A percentile compares a stretch with the other conserved stretches of the same genome.
phyloP scores from a whole-genome alignment of 2,329 filamentous ascomycete genomes.

The Epichloe typhina region DNA sequence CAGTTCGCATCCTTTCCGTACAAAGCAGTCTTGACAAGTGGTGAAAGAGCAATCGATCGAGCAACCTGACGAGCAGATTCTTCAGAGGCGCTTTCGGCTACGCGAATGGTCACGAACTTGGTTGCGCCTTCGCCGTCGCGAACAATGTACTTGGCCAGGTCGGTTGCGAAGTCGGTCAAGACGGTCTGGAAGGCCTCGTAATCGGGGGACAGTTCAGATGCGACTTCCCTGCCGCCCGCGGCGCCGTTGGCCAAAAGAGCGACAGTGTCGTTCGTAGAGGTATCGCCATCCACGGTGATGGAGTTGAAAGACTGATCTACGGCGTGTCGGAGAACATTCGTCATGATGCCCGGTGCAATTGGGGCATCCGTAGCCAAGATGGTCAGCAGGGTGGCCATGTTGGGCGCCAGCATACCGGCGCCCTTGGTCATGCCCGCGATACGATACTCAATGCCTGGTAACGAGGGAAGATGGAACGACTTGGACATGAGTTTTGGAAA shows the following conservation, averaged over 20 bases:
- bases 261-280: slow-evolving; percentile 92
- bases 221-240: slow-evolving; percentile 57
- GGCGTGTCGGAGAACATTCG: slow-evolving; percentile 56
- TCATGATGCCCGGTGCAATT: slow-evolving; percentile 54
- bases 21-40: slow-evolving; percentile 90
- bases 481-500: slow-evolving; percentile 90
- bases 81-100: slow-evolving; percentile 58
- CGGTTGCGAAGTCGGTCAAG: slow-evolving; percentile 64
- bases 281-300: slow-evolving; percentile 94
- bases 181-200: slow-evolving; percentile 58
- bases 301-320: slow-evolving; percentile 85
- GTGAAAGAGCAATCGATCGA: slow-evolving; percentile 76
- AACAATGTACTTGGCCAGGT: slow-evolving; percentile 84
- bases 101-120: slow-evolving; percentile 90
- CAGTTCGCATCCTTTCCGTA: slow-evolving; percentile 98
- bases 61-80: slow-evolving; percentile 66
- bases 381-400: slow-evolving; percentile 92
- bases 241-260: slow-evolving; percentile 92
- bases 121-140: slow-evolving; percentile 95
- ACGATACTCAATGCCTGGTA: slow-evolving; percentile 60
- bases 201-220: slow-evolving; percentile 40
- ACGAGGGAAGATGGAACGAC: slow-evolving; percentile 72
- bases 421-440: slow-evolving; percentile 96
- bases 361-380: slow-evolving; percentile 87
- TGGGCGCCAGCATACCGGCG: slow-evolving; percentile 97